Conservation (phyloP, 2,329 filamentous ascomycete genomes). For the Orbilia javanica region DNA sequence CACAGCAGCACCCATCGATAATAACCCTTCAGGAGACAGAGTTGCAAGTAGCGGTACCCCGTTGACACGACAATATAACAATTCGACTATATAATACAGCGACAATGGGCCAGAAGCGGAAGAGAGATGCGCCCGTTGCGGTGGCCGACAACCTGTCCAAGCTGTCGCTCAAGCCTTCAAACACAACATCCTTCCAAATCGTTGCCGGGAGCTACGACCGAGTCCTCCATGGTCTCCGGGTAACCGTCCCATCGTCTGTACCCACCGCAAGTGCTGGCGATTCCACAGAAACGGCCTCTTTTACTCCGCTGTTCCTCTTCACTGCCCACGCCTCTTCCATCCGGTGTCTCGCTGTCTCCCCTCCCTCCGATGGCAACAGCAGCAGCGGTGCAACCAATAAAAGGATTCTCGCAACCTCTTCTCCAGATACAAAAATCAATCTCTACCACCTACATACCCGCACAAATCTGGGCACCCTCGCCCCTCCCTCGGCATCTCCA, state of each 20-base stretch:
- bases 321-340: slow-evolving; percentile 91
- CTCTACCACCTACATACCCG: slow-evolving; percentile 72
- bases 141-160: slow-evolving; percentile 32
- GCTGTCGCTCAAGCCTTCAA: slow-evolving; percentile 19
- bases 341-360: slow-evolving; percentile 87
- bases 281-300: slow-evolving; percentile 65
- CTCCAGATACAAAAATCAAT: slow-evolving; percentile 94
- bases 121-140: slow-evolving; percentile 26
- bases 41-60: no score
- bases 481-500: slow-evolving; percentile 82
- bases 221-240: slow-evolving; percentile 81
- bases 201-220: slow-evolving; percentile 94
- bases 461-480: slow-evolving; percentile 85
- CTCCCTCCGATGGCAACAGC: slow-evolving; percentile 72
- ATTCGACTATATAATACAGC: no score
- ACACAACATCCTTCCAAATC: slow-evolving; percentile 79
- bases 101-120: slow-evolving; percentile 47
- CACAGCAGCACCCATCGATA: background rate
- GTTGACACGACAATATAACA: no score
- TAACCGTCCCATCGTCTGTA: slow-evolving; percentile 20
- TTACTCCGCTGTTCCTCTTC: slow-evolving; percentile 95
- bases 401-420: slow-evolving; percentile 88
- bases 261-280: background rate
- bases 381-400: slow-evolving; percentile 75
- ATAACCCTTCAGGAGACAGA: background rate